A percentile compares a stretch with the other conserved stretches of the same genome.
Conservation (phyloP, 2,329 filamentous ascomycete genomes). For the Pseudocercospora crystallina region DNA sequence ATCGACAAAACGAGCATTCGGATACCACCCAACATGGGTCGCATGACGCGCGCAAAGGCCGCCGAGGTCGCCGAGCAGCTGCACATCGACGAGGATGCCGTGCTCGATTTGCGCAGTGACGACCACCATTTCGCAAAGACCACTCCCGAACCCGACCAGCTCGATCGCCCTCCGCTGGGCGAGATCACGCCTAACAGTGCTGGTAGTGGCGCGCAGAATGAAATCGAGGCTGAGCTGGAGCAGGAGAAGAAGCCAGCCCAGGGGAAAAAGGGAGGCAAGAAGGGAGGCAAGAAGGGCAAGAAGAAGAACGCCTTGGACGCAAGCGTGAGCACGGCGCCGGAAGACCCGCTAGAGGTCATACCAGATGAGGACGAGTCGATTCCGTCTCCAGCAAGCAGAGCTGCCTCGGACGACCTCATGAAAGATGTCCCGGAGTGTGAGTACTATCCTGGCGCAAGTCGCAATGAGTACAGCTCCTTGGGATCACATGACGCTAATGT, state of each 20-base stretch:
- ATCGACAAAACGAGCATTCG: not conserved
- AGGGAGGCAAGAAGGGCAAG: constrained; percentile 32
- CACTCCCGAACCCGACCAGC: constrained; percentile 4
- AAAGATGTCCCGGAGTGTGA: constrained; percentile 19
- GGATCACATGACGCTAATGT: constrained; percentile 27
- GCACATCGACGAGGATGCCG: constrained; percentile 37
- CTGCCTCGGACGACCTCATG: constrained; percentile 21
- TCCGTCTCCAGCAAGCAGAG: constrained; percentile 20
- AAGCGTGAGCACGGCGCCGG: constrained; percentile 11
- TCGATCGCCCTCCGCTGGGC: constrained; percentile 39
- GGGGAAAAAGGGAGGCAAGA: constrained; percentile 35
- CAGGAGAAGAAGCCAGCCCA: constrained; percentile 34
- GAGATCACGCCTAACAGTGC: constrained; percentile 42
- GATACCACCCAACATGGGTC: constrained; percentile 24
- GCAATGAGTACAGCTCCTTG: constrained; percentile 7
- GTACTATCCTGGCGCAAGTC: constrained; percentile 2
- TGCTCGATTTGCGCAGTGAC: constrained; percentile 32
- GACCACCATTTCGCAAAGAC: constrained; percentile 10
- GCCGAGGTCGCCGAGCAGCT: constrained; percentile 40
- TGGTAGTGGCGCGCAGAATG: constrained; percentile 25
- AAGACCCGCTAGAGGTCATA: constrained; percentile 13
- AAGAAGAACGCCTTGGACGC: constrained; percentile 16
- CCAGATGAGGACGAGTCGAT: constrained; percentile 21
- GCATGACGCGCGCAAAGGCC: constrained; percentile 45
- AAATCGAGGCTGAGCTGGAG: constrained; percentile 19